Evolutionary conservation across 2,329 filamentous ascomycete species (phyloP), one percentile per base, ranked within the genome.

Genomic region (Ceratocystis smalleyi): DNA sequence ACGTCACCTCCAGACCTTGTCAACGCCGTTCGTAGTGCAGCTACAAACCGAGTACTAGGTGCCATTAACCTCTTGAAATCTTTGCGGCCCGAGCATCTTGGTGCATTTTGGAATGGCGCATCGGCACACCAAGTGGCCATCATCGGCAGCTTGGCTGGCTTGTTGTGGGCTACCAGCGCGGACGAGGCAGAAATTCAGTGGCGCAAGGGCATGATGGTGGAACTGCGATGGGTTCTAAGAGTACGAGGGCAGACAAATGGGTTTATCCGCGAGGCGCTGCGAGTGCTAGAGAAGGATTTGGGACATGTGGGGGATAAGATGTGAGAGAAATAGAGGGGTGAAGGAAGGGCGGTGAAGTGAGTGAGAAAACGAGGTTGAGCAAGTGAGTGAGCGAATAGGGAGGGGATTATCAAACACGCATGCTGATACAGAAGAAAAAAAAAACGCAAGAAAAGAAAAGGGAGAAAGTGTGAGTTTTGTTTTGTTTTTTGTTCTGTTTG

Each of bases 181-280:
- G 60, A 57, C 30, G 40, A 62, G 22, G 71, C 72, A 7, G 75
- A 77, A 68, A 75, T 76, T 67, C 70, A 72, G 4, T 75, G 74
- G 68, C 76, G 75, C 65, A 70, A 73, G 45, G 71, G 73, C 19
- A 73, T 73, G 61, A 70, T 76, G 10, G 74, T 74, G 4, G 75
- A 77, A 64, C 72, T 76, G 15, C 71, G 74, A 60, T 77, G 75
- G 75, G 75, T 74, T 40, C 68, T 77, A n/a, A 72, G 75, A 43
- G 75, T 76, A 2, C 71, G 75, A 5, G 74, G 74, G 2, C 72
- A 74, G 62, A 73, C 74, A 0, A 73, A 73, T 17, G 71, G 73
- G 15, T 77, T 76, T 64, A 74, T 75, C 17, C 70, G 74, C 51
- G 73, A 75, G 17, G 75, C 75, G 2, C 68, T 77, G 47, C 71